Conservation (phyloP, 1,139 yeast species). For the Yamadazyma jaroonii region DNA sequence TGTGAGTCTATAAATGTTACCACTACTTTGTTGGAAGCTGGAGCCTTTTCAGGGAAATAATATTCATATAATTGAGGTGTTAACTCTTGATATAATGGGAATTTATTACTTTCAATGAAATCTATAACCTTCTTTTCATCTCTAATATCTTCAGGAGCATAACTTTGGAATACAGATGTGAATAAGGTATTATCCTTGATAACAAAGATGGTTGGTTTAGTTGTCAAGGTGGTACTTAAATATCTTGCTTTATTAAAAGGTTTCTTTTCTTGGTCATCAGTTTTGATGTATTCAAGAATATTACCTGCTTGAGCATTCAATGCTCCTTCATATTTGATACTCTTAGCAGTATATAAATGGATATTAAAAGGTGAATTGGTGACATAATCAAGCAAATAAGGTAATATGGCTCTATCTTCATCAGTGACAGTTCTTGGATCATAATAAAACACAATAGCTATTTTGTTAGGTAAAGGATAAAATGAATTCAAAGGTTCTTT, state of each 20-base stretch:
- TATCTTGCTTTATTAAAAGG: slow-evolving; percentile 43
- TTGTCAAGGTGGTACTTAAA: slow-evolving; percentile 51
- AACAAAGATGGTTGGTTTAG: slow-evolving; percentile 58
- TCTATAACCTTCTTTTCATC: slow-evolving; percentile 42
- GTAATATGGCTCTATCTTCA: slow-evolving; percentile 62
- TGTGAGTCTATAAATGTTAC: slow-evolving; percentile 50
- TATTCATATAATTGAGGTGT: slow-evolving; percentile 34
- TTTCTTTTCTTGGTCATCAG: slow-evolving; percentile 26
- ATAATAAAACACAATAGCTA: slow-evolving; percentile 53
- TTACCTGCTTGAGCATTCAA: slow-evolving; percentile 42
- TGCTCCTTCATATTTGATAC: slow-evolving; percentile 38
- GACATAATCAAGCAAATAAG: slow-evolving; percentile 56
- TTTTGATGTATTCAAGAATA: slow-evolving; percentile 40
- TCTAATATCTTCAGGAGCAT: slow-evolving; percentile 63
- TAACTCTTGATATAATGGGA: slow-evolving; percentile 53
- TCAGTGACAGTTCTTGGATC: slow-evolving; percentile 48
- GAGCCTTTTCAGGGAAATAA: slow-evolving; percentile 32
- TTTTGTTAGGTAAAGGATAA: slow-evolving; percentile 41
- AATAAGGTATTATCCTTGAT: slow-evolving; percentile 55
- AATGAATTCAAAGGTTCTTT: slow-evolving; percentile 29
- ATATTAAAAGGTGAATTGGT: slow-evolving; percentile 53
- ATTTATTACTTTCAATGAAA: slow-evolving; percentile 46
- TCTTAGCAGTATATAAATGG: slow-evolving; percentile 50
- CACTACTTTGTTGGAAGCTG: slow-evolving; percentile 38
- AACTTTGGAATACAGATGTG: slow-evolving; percentile 54